These are phyloP conservation scores for Pouteria glomerata DNA, from an alignment of 148 eudicot genomes.

Conservation along the genomic window DNA sequence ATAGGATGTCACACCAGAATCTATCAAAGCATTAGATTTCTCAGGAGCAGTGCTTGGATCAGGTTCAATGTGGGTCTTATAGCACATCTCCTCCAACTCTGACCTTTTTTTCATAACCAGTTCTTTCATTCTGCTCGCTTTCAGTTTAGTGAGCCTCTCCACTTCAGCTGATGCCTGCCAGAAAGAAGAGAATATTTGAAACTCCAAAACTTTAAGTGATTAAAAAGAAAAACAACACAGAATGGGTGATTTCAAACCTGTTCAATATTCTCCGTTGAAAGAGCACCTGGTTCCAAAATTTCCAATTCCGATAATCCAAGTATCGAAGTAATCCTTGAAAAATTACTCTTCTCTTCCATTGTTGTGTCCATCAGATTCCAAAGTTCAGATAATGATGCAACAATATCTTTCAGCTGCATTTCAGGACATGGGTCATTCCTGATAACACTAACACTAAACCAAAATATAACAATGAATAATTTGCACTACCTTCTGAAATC, in stretches of 20 bases:
- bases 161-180: conserved; percentile 60
- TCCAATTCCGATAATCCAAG: conserved; percentile 30
- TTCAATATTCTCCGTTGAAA: conserved; percentile 40
- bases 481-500: conserved; percentile 47
- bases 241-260: conserved; percentile 25
- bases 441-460: background rate
- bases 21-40: conserved; percentile 61
- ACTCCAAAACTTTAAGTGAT: background rate
- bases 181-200: conserved; percentile 1
- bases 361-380: conserved; percentile 53
- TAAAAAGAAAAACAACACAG: background rate
- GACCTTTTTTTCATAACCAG: conserved; percentile 56
- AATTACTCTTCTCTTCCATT: conserved; percentile 34
- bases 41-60: conserved; percentile 65
- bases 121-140: conserved; percentile 66
- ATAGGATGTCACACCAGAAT: conserved; percentile 41
- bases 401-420: conserved; percentile 49
- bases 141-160: conserved; percentile 58
- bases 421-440: conserved; percentile 4
- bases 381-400: conserved; percentile 39
- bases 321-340: conserved; percentile 27
- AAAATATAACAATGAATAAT: background rate
- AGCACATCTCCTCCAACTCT: conserved; percentile 57
- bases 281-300: conserved; percentile 38
- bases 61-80: conserved; percentile 47